Base-by-base conservation (phyloP, 495 filamentous ascomycete genomes). In the Aspergillus sclerotioniger region DNA sequence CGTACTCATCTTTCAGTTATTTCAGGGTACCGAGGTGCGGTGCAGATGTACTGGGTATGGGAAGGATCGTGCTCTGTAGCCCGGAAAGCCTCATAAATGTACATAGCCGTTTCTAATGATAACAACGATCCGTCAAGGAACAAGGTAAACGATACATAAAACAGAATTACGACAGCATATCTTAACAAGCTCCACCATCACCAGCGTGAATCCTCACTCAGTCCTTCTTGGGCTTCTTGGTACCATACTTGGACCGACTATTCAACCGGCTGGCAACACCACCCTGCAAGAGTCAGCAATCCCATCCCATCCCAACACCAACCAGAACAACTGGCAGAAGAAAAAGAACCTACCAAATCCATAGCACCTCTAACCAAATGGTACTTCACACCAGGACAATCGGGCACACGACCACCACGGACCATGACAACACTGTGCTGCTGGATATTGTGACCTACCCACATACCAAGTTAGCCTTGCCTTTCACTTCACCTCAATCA, bases 301-400 rank as follows among this genome's bases (percentile, higher is more conserved):
- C 55, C 41, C 16, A 51, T 8, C 3, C 25, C 51, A 61, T 46
- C 50, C 57, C 43, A 46, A 48, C 6, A 32, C 29, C 25, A 25
- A 25, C 25, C 25, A 2, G 5, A 50, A n/a, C 29, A 33, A 53
- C 20, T 5, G 35, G 28, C 16, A 44, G 51, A 55, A 57, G 43
- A 50, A 44, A 35, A 46, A 49, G 20, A 56, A 82, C 90, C 67
- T 79, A 96, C 93, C 84, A 98, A 76, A 85, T 99, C 94, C 79
- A 96, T 79, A 16, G 92, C 90, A 33, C 94, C 94, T 65, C 94
- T 80, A 43, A 99, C 89, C 64, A 96, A 76, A 70, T 92, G 87
- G 71, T 99, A 99, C 65, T 91, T 88, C 76, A 99, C 94, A 83
- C 94, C 94, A 54, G 94, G 94, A 78, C 93, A 98, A 87, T 99